These are phyloP conservation scores for Aspergillus terreus DNA, from an alignment of 2,329 filamentous ascomycete genomes.

Conservation along the genomic window DNA sequence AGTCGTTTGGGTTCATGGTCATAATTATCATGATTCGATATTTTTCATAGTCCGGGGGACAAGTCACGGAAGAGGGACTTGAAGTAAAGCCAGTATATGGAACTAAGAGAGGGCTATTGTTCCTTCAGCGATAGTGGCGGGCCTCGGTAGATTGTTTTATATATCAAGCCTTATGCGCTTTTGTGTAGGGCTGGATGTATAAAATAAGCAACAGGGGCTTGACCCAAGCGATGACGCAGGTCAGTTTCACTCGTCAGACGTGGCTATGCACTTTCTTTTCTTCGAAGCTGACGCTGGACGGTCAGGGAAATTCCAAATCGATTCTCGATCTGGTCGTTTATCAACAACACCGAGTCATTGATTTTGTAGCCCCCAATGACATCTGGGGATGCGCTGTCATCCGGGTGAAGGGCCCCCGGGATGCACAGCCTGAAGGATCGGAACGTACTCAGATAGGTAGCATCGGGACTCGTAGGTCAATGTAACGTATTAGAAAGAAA, in stretches of 20 bases:
- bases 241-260: constrained; percentile 14
- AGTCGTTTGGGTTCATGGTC: neutral
- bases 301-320: too few species aligned
- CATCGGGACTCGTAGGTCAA: neutral
- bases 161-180: neutral
- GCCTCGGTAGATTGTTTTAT: neutral
- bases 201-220: constrained; percentile 3
- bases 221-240: neutral
- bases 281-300: constrained; percentile 10
- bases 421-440: neutral
- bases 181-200: neutral
- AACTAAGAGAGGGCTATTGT: neutral
- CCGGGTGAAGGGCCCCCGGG: neutral
- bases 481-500: neutral
- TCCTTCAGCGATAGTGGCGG: neutral
- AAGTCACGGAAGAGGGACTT: neutral
- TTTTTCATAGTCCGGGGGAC: neutral
- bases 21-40: neutral
- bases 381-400: neutral
- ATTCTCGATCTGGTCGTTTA: too few species aligned
- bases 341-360: neutral
- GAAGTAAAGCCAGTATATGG: too few species aligned
- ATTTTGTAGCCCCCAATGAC: neutral
- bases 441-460: neutral
- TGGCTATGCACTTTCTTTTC: constrained; percentile 16